Evolutionary conservation across 345 rosid genomes (phyloP), one percentile per base, ranked within the genome.

Genomic region (Excoecaria cochinchinensis): DNA sequence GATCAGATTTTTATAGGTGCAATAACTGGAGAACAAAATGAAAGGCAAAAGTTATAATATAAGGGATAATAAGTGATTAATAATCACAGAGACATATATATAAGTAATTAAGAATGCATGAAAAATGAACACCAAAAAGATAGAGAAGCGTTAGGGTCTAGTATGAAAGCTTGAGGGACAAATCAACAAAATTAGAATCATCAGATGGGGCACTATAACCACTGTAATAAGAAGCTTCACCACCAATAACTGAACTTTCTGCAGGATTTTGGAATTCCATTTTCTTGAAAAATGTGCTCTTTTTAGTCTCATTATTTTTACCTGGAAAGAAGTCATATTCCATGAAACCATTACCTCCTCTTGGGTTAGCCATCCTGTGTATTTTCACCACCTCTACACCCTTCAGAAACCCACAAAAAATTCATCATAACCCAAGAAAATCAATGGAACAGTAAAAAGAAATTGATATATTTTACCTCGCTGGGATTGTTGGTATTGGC

Each of bases 131-230:
- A 71, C 5, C 59, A 67, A 68, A 69, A 71, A 78, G 75, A 75
- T 19, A 79, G 74, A 79, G 8, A 72, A 62, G 59, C 73, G 44
- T 25, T 52, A 62, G 77, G 39, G 21, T 52, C 84, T 84, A 84
- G 22, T 31, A 78, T 17, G 83, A 91, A 85, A 91, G 98, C 89
- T 87, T 94, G 79, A 94, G 92, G 60, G 98, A 90, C 90, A 94
- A 78, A 86, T 94, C 98, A 83, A 94, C 78, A 75, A 82, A 82
- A 77, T 87, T 82, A 77, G 92, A 63, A 79, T 84, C 67, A 52
- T 31, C 31, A 31, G 53, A 61, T 70, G 70, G 74, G 13, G 67
- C 44, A 68, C 58, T 70, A 42, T 75, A 70, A 82, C 77, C 66
- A 67, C 9, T 67, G 78, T 76, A 56, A 70, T 21, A 75, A 80